Conservation (phyloP, 2,329 filamentous ascomycete genomes). For the Fusarium vanettenii region DNA sequence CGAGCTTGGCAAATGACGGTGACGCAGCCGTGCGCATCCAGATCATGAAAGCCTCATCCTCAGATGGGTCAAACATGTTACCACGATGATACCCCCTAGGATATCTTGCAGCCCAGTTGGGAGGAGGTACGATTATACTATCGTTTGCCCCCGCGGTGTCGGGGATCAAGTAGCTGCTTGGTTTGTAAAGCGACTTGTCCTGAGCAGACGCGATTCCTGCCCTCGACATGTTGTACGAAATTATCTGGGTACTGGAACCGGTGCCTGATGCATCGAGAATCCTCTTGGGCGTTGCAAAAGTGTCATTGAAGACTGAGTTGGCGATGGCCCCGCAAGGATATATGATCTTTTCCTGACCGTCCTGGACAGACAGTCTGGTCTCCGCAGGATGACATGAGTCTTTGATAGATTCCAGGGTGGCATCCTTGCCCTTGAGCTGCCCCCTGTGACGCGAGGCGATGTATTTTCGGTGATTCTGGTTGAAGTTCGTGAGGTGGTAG, state of each 20-base stretch:
- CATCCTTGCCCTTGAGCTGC: neutral
- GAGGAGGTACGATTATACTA: neutral
- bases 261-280: neutral
- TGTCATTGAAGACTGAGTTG: neutral
- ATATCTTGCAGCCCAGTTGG: neutral
- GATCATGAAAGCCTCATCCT: slow-evolving; percentile 5
- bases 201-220: neutral
- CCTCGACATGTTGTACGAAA: neutral
- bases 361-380: neutral
- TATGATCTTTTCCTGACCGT: neutral
- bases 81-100: neutral
- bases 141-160: neutral
- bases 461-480: neutral
- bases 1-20: neutral
- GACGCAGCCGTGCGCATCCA: slow-evolving; percentile 6
- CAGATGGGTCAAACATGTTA: neutral
- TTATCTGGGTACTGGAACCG: neutral
- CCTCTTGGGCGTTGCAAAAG: neutral
- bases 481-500: neutral
- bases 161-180: neutral
- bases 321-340: neutral
- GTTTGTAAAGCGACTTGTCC: neutral
- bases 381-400: neutral
- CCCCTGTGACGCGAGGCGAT: neutral
- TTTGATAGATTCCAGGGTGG: neutral